A percentile compares a stretch with the other conserved stretches of the same genome.
These are phyloP conservation scores for Babesia caballi DNA, from an alignment of 169 alveolate species.

Conservation along the genomic window DNA sequence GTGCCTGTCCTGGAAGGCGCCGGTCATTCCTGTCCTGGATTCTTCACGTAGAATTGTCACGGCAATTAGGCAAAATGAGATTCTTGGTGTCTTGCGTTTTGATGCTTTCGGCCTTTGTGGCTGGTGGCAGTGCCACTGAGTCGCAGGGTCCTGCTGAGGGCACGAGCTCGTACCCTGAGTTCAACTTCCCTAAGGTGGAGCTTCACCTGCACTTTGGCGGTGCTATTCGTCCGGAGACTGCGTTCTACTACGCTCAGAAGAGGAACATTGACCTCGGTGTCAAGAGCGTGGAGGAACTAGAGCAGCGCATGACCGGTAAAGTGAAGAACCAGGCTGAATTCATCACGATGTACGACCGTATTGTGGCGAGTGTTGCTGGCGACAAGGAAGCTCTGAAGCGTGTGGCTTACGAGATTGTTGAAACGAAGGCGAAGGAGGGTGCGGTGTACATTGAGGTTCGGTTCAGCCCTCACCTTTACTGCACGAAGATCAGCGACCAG, in stretches of 20 bases:
- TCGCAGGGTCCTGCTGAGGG: no score
- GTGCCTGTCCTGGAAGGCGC: no score
- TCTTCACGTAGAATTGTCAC: no score
- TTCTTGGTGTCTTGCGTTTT: no score
- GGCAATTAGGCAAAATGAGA: no score
- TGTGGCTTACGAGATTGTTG: constrained; percentile 20
- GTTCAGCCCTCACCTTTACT: constrained; percentile 16
- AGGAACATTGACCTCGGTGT: constrained; percentile 3
- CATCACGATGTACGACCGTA: constrained; percentile 3
- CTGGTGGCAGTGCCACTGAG: no score
- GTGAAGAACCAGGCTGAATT: not conserved
- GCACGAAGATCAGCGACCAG: not conserved
- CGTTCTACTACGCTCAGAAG: constrained; percentile 4
- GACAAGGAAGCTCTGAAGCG: constrained; percentile 13
- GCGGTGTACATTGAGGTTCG: constrained; percentile 17
- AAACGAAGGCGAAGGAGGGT: constrained; percentile 21
- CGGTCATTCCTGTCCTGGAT: no score
- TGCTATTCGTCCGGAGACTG: constrained; percentile 8
- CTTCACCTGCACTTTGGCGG: constrained; percentile 22
- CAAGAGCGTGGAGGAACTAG: not conserved
- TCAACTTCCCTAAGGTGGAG: constrained; percentile 26
- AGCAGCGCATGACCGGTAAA: not conserved
- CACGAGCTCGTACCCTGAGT: not conserved
- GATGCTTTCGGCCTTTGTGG: no score
- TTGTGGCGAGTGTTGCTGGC: constrained; percentile 16